phyloP scores from a whole-genome alignment of 2,329 filamentous ascomycete genomes.

The Xylariaceae sp. region DNA sequence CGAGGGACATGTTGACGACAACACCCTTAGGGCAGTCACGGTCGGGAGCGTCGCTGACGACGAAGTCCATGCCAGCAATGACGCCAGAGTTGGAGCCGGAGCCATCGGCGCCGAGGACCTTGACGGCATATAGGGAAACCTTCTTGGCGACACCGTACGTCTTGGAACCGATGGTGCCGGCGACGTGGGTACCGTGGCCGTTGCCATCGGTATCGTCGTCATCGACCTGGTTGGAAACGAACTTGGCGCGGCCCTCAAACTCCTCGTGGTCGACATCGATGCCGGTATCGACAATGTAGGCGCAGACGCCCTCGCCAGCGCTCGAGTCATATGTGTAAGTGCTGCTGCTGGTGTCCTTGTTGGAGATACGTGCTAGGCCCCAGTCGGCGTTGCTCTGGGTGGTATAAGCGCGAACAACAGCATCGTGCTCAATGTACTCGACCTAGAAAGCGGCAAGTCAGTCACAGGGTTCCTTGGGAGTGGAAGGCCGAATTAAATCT shows the following conservation, averaged over 20 bases:
- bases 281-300: slow-evolving; percentile 53
- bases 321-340: slow-evolving; percentile 40
- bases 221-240: slow-evolving; percentile 27
- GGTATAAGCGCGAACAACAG: slow-evolving; percentile 23
- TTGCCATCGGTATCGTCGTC: slow-evolving; percentile 31
- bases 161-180: slow-evolving; percentile 32
- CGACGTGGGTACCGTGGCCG: slow-evolving; percentile 42
- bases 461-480: neutral
- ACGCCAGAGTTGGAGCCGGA: slow-evolving; percentile 27
- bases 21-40: slow-evolving; percentile 35
- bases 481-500: neutral
- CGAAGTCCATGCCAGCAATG: slow-evolving; percentile 33
- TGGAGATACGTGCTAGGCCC: slow-evolving; percentile 43
- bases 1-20: slow-evolving; percentile 53
- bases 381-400: slow-evolving; percentile 32
- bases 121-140: slow-evolving; percentile 39
- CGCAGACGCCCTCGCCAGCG: slow-evolving; percentile 39
- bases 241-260: slow-evolving; percentile 39
- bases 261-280: slow-evolving; percentile 42
- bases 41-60: slow-evolving; percentile 38
- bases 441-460: slow-evolving; percentile 20
- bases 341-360: slow-evolving; percentile 29
- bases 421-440: slow-evolving; percentile 32
- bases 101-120: slow-evolving; percentile 36
- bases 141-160: slow-evolving; percentile 45